These are phyloP conservation scores for Coemansia sp. DNA, from an alignment of 192 early-diverging fungal genomes.

Conservation along the genomic window DNA sequence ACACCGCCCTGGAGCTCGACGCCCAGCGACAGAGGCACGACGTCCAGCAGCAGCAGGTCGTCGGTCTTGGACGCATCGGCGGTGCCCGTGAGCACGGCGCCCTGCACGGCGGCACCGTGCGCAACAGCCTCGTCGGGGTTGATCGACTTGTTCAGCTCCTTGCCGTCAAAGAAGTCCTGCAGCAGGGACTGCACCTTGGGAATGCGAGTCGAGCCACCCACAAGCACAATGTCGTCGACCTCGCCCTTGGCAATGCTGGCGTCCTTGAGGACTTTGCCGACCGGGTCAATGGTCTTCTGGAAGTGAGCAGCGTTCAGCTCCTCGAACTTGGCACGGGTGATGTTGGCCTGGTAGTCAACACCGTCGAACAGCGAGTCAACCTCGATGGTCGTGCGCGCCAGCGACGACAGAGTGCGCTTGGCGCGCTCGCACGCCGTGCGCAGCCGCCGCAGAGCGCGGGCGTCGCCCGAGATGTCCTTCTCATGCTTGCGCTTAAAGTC, in stretches of 20 bases:
- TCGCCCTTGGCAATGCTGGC: constrained; percentile 72
- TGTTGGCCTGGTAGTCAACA: constrained; percentile 69
- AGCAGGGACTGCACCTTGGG: constrained; percentile 86
- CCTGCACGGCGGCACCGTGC: constrained; percentile 91
- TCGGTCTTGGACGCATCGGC: constrained; percentile 61
- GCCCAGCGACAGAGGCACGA: constrained; percentile 81
- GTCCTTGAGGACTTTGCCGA: constrained; percentile 73
- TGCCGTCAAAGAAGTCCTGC: constrained; percentile 75
- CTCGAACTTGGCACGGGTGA: constrained; percentile 81
- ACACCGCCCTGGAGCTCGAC: constrained; percentile 84
- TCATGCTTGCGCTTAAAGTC: constrained; percentile 69
- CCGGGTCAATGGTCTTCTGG: constrained; percentile 70
- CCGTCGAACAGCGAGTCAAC: constrained; percentile 77
- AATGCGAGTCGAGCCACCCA: constrained; percentile 91
- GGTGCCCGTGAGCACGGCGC: constrained; percentile 70
- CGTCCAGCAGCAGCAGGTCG: constrained; percentile 79
- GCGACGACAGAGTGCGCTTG: constrained; percentile 74
- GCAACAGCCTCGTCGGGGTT: constrained; percentile 97
- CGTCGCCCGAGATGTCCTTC: constrained; percentile 69
- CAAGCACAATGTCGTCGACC: constrained; percentile 78
- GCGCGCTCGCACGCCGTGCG: constrained; percentile 75
- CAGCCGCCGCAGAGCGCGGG: constrained; percentile 72
- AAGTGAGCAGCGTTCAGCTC: constrained; percentile 67
- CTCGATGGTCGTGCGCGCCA: constrained; percentile 67
- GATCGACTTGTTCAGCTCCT: constrained; percentile 82